phyloP scores from a whole-genome alignment of 257 asterid genomes.

The Ligustrum vulgare region DNA sequence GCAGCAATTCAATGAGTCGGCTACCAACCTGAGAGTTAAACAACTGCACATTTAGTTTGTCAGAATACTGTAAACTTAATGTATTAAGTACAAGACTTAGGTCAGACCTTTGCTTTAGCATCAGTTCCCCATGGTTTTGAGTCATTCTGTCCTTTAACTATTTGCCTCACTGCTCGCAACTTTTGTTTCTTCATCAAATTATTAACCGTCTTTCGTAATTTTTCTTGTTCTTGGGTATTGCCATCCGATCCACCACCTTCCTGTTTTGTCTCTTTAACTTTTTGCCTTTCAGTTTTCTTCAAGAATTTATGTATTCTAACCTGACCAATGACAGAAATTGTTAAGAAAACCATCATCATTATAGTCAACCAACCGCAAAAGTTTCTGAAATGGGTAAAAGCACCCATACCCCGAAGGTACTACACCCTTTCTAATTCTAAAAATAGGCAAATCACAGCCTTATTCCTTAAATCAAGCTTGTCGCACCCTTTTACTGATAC shows the following conservation, averaged over 20 bases:
- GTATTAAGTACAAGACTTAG: slow-evolving; percentile 18
- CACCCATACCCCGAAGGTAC: background rate
- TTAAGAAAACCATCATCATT: background rate
- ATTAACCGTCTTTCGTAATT: slow-evolving; percentile 52
- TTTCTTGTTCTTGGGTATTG: slow-evolving; percentile 42
- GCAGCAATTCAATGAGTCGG: slow-evolving; percentile 75
- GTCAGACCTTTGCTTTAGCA: slow-evolving; percentile 78
- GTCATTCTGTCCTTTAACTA: slow-evolving; percentile 59
- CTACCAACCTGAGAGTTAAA: slow-evolving; percentile 73
- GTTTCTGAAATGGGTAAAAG: background rate
- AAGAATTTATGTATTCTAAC: slow-evolving; percentile 62
- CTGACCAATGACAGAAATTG: slow-evolving; percentile 37
- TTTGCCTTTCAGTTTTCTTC: slow-evolving; percentile 69
- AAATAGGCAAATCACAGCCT: background rate
- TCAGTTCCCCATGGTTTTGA: slow-evolving; percentile 79
- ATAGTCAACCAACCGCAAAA: background rate
- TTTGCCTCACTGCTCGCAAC: slow-evolving; percentile 65
- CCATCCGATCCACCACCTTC: slow-evolving; percentile 44
- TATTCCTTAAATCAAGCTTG: background rate
- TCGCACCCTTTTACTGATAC: background rate
- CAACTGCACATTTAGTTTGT: slow-evolving; percentile 17
- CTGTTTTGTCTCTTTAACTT: slow-evolving; percentile 33
- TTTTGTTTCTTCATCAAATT: slow-evolving; percentile 77
- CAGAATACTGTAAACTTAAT: background rate
- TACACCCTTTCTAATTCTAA: background rate